Evolutionary conservation across 2,329 filamentous ascomycete species (phyloP), one percentile per base, ranked within the genome.

Genomic region (Periconia digitata): DNA sequence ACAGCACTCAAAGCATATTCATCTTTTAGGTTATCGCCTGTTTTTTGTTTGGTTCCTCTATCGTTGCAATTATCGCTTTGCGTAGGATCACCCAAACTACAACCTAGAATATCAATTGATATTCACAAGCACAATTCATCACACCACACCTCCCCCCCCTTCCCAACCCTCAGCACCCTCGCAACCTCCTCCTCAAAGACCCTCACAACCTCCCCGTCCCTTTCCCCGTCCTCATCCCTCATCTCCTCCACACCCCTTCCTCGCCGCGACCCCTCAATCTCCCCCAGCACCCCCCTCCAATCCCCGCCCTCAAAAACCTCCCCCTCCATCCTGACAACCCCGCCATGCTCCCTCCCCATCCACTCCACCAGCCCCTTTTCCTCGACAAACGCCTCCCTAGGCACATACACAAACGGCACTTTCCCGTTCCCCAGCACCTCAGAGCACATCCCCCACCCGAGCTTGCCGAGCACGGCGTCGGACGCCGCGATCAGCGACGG

Each of bases 401-500:
- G 40, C n/a, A 43, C 40, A 15, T 34, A 43, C 5, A 43, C 34
- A 27, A 43, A 43, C 10, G 40, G 40, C 40, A 32, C 29, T 13
- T 32, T 20, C n/a, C 40, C 40, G n/a, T 43, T 43, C 2, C 40
- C 40, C 12, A 43, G 27, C 16, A 43, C 24, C 24, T 43, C 40
- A 10, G 40, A 43, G 40, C 40, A 43, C 40, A 43, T 43, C 2
- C 24, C 24, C 40, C 40, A 43, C 15, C 40, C 40, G 5, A 43
- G 24, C 40, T 43, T 43, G 7, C 40, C 40, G 5, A 43, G n/a
- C 13, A 43, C 24, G 8, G 24, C 40, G 17, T 43, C 40, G 10
- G 22, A 32, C 16, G 40, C 40, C 13, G 40, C 23, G 22, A 43
- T 43, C 16, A 43, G 40, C 13, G 32, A 17, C 12, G 24, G 40